A percentile compares a stretch with the other conserved stretches of the same genome.
Evolutionary conservation across 2,329 filamentous ascomycete species (phyloP).

Genomic region (Daldinia sp.): DNA sequence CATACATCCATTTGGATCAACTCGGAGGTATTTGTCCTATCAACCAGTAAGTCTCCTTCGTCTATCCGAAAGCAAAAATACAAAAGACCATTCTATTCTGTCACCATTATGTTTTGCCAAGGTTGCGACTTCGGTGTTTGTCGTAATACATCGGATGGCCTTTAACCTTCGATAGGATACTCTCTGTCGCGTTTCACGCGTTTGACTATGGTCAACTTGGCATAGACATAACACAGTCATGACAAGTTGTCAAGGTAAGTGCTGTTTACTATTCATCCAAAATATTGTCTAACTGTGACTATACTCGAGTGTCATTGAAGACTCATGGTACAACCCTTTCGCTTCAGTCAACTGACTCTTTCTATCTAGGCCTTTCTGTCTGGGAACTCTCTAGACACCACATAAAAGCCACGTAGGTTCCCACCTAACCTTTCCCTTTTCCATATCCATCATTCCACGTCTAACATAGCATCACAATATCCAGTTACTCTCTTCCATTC

Average conservation of each 20-base stretch:
- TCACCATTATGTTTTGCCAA: neutral
- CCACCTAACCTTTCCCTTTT: neutral
- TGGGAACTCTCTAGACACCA: neutral
- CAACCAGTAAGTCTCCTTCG: neutral
- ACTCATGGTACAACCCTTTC: neutral
- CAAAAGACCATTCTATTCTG: neutral
- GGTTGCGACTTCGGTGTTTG: neutral
- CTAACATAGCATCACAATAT: neutral
- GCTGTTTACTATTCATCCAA: neutral
- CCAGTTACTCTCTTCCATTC: neutral
- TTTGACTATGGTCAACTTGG: too few species aligned
- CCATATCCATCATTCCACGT: neutral
- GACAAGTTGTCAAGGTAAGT: too few species aligned
- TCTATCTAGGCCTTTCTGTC: neutral
- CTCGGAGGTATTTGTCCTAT: too few species aligned
- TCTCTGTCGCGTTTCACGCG: neutral
- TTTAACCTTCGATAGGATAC: neutral
- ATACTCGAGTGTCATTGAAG: neutral
- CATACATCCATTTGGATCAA: neutral
- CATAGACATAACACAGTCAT: too few species aligned
- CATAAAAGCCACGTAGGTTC: neutral
- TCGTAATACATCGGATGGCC: neutral
- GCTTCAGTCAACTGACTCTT: neutral
- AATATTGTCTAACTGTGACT: constrained; percentile 4
- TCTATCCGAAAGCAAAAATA: neutral